Evolutionary conservation across 306 rosid species (phyloP).

Genomic region (Trichosanthes cucumerina): DNA sequence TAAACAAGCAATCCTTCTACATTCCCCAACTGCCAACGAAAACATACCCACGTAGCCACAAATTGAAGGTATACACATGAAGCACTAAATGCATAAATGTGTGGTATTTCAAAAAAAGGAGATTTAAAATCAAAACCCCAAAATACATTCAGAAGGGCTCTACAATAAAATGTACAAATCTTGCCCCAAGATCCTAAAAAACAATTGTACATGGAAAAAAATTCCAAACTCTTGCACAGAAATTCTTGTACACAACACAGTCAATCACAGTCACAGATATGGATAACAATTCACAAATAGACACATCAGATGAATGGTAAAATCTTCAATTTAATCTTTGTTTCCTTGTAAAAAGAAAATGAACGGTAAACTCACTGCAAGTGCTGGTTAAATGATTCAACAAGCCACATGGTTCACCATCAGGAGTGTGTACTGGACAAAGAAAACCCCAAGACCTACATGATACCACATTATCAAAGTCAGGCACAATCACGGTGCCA

Average conservation of each 20-base stretch:
- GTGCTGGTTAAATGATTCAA: slow-evolving; percentile 77
- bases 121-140: background rate
- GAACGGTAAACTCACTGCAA: slow-evolving; percentile 47
- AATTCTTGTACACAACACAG: background rate
- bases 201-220: background rate
- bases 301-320: background rate
- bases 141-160: background rate
- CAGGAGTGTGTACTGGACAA: slow-evolving; percentile 99
- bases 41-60: background rate
- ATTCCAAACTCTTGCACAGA: background rate
- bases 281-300: background rate
- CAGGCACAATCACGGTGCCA: background rate
- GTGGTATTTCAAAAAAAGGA: background rate
- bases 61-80: background rate
- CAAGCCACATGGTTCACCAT: slow-evolving; percentile 98
- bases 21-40: background rate
- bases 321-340: no score
- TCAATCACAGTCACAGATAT: background rate
- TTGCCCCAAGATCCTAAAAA: background rate
- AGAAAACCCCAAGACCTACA: slow-evolving; percentile 96
- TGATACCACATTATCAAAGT: slow-evolving; percentile 7
- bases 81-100: background rate
- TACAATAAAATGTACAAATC: background rate
- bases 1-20: background rate
- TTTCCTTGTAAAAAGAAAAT: no score